Base-by-base conservation (phyloP, 768 basidiomycete genomes). In the Myochromella boudieri region DNA sequence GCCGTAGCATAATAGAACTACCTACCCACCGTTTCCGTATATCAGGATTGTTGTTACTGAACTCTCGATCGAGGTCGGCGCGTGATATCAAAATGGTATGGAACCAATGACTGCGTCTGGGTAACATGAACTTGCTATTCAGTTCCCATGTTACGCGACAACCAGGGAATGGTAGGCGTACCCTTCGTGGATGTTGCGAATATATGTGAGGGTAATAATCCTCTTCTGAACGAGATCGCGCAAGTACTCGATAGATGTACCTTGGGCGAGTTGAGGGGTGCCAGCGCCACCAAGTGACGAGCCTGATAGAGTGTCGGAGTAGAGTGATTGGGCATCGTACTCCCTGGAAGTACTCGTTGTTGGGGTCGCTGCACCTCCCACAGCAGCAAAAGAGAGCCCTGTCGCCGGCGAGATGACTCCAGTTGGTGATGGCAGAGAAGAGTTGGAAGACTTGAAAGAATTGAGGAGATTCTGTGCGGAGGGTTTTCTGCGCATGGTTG, bases 131-230 rank as follows among this genome's bases (percentile, higher is more conserved):
- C 21, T 36, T 18, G 43, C 20, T 18, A n/a, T 31, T 47, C 38
- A 50, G 28, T 29, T 18, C 9, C 25, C 14, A 26, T 14, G 40
- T 25, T 25, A 24, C 15, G 11, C 17, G 33, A 25, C 25, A 39
- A 9, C 10, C 7, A 60, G 21, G 22, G 25, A 9, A 38, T 3
- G 17, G 21, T 18, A 6, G 33, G 76, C 84, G 57, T 53, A 91
- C 87, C 92, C 92, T 66, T 92, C 89, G 54, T 92, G 87, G 25
- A 91, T 84, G 57, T 82, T 89, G 54, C 88, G 78, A 64, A 93
- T 72, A 63, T 94, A 93, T 0, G 87, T 91, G 55, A 93, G 70
- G 17, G 91, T 91, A 58, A 88, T 76, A 46, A 93, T 85, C 51
- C 92, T 75, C 71, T 91, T 93, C 70, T 86, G 83, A 7, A 92